These are phyloP conservation scores for Penicillium sp. DNA, from an alignment of 2,329 filamentous ascomycete species.

Conservation along the genomic window DNA sequence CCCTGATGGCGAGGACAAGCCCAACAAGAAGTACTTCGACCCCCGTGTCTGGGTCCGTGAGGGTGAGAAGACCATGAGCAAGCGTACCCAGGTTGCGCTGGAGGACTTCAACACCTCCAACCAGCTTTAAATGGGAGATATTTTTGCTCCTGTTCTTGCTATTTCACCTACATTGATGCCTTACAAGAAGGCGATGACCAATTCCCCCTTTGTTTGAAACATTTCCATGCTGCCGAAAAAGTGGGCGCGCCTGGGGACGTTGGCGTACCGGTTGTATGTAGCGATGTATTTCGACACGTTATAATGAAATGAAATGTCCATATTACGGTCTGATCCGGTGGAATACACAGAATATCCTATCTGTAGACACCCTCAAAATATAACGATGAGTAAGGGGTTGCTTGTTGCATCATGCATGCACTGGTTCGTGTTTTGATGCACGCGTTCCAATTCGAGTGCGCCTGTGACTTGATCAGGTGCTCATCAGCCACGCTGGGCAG, in stretches of 20 bases:
- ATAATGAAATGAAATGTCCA: constrained; percentile 27
- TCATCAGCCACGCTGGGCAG: neutral
- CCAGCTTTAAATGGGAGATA: constrained; percentile 63
- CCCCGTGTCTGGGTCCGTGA: constrained; percentile 89
- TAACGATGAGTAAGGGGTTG: neutral
- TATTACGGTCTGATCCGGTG: constrained; percentile 8
- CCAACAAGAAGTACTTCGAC: constrained; percentile 96
- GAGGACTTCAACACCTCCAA: constrained; percentile 87
- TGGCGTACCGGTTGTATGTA: constrained; percentile 30
- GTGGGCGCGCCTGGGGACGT: constrained; percentile 23
- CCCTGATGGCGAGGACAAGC: constrained; percentile 94
- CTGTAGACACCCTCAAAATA: neutral
- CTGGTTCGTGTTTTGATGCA: neutral
- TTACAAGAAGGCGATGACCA: neutral
- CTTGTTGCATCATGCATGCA: neutral
- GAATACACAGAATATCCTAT: neutral
- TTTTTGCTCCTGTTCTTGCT: neutral
- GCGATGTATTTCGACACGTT: constrained; percentile 29
- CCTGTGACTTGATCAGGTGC: constrained; percentile 1
- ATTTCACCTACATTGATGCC: neutral
- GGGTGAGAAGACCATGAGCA: constrained; percentile 95
- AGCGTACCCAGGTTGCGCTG: constrained; percentile 77
- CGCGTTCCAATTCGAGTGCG: neutral
- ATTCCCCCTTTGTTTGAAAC: constrained; percentile 9
- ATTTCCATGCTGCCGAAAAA: constrained; percentile 23